Base-by-base conservation (phyloP, 2,329 filamentous ascomycete species). In the Fusarium agapanthi region DNA sequence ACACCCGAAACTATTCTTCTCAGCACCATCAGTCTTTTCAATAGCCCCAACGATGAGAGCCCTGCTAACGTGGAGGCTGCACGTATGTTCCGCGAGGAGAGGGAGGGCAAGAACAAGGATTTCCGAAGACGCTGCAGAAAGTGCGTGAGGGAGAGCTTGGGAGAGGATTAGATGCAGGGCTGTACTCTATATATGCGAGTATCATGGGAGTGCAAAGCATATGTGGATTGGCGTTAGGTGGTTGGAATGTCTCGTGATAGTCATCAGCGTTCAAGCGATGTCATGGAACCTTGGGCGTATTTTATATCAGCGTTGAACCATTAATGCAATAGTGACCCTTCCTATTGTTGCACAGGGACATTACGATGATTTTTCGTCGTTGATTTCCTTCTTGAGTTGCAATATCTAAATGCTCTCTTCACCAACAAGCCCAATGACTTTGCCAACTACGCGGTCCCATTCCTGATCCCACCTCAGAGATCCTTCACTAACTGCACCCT, bases 11-110 rank as follows among this genome's bases (percentile, higher is more conserved):
- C 95, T 28, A 98, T 99, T 70, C 85, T 99, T 53, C 84, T 99
- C 37, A 95, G 91, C 77, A 95, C 97, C 38, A 97, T 99, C 80
- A 96, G 93, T 81, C 91, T 99, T 85, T 90, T 99, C 73, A 91
- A 93, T 72, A 92, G 93, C 78, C 96, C 96, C 54, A 99, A 99
- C 81, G 94, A 97, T 79, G 96, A 98, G 86, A 95, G 92, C 76
- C 94, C 96, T 0, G 96, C 96, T 55, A 98, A 99, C 80, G 90
- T 98, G 34, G 95, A 98, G 84, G 96, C 96, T 7, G 96, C 95
- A 16, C 89, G 93, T 68, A 83, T 98, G 85, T 92, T 96, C 88
- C 89, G 96, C 58, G 94, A 96, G 78, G 93, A 97, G 79, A 83
- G 84, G 65, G 87, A 88, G 70, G 88, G 87, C 20, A 83, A 83